Evolutionary conservation across 2,329 filamentous ascomycete species (phyloP).

Genomic region (Cordyceps sp.): DNA sequence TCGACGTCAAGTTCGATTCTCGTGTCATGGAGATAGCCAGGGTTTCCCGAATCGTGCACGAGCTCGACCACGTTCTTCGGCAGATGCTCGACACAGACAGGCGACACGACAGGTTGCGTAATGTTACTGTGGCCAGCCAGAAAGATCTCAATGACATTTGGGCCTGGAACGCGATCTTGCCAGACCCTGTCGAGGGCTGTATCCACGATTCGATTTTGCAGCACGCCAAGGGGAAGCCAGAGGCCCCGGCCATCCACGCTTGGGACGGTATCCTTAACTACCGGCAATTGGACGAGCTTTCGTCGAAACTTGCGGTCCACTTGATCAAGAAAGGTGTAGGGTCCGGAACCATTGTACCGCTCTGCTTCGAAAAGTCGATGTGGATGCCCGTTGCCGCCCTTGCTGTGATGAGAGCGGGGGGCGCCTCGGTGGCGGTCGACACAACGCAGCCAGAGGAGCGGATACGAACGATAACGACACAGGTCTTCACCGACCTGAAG

Average conservation of each 20-base stretch:
- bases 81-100: not conserved
- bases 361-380: slow-evolving; percentile 2
- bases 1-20: not conserved
- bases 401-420: slow-evolving; percentile 6
- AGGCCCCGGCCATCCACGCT: slow-evolving; percentile 17
- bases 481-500: slow-evolving; percentile 1
- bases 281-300: slow-evolving; percentile 10
- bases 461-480: slow-evolving; percentile 4
- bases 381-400: slow-evolving; percentile 6
- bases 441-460: slow-evolving; percentile 4
- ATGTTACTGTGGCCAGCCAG: not conserved
- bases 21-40: not conserved
- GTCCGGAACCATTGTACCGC: not conserved
- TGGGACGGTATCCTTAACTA: slow-evolving; percentile 25
- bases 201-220: not conserved
- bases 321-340: slow-evolving; percentile 7
- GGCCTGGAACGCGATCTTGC: not conserved
- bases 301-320: slow-evolving; percentile 2
- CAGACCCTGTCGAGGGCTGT: not conserved
- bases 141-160: not conserved
- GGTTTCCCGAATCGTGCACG: not conserved
- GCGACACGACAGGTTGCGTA: not conserved
- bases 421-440: slow-evolving; percentile 4
- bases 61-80: not conserved
- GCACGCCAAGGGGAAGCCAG: slow-evolving; percentile 3